Percentiles rank a stretch among this genome's conserved stretches.
Conservation (phyloP, 2,329 filamentous ascomycete species). For the Penicillium sp. region DNA sequence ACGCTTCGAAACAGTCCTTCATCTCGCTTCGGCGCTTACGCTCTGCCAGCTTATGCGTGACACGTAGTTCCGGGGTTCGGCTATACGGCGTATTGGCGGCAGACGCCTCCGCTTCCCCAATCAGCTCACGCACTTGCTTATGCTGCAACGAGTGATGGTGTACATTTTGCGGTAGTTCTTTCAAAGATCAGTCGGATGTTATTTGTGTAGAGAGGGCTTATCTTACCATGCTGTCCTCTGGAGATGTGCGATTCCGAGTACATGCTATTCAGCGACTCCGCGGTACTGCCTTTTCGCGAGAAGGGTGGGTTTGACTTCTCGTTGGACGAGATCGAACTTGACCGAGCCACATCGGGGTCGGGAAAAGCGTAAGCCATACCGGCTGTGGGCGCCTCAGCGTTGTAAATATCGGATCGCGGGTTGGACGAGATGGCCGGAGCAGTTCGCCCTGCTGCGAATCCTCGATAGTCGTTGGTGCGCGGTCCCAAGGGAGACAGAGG, state of each 20-base stretch:
- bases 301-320: conserved; percentile 37
- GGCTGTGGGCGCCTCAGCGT: conserved; percentile 50
- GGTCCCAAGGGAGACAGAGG: conserved; percentile 45
- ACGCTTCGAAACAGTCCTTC: conserved; percentile 52
- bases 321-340: conserved; percentile 37
- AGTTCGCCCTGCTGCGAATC: conserved; percentile 47
- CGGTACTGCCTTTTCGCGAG: conserved; percentile 48
- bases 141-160: conserved; percentile 52
- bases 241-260: conserved; percentile 49
- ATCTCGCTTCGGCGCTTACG: conserved; percentile 54
- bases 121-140: conserved; percentile 49
- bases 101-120: conserved; percentile 45
- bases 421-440: conserved; percentile 52
- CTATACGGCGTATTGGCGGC: conserved; percentile 49
- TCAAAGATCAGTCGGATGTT: conserved; percentile 1
- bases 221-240: conserved; percentile 49
- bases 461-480: conserved; percentile 40
- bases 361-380: conserved; percentile 54
- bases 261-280: conserved; percentile 50
- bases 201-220: neutral
- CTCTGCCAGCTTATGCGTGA: conserved; percentile 53
- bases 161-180: conserved; percentile 49
- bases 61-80: conserved; percentile 50
- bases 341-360: conserved; percentile 46
- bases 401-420: conserved; percentile 51